Evolutionary conservation across 2,329 filamentous ascomycete genomes (phyloP).

Genomic region (Colletotrichum sp.): DNA sequence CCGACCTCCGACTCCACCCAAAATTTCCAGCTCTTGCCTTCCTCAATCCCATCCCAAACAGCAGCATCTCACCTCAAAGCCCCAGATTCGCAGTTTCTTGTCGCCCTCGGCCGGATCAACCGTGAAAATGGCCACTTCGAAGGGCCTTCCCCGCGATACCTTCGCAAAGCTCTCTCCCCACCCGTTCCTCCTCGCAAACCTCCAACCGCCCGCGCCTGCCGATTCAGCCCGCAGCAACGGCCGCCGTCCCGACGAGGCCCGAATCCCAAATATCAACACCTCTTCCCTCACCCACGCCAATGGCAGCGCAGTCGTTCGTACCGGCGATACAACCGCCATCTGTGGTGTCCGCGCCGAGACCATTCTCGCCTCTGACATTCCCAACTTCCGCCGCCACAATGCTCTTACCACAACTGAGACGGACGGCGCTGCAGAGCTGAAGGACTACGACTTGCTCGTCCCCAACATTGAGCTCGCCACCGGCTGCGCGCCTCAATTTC

Average conservation of each 20-base stretch:
- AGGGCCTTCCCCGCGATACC: conserved; percentile 63
- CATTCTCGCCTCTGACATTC: conserved; percentile 75
- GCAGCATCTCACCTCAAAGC: background rate
- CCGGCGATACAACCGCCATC: conserved; percentile 92
- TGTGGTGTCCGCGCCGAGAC: conserved; percentile 91
- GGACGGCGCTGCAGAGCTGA: conserved; percentile 48
- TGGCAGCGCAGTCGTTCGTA: conserved; percentile 85
- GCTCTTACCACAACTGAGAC: conserved; percentile 22
- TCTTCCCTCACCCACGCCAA: conserved; percentile 88
- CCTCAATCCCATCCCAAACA: background rate
- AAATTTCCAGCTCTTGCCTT: conserved; percentile 13
- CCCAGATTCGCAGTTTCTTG: background rate
- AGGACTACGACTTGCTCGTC: conserved; percentile 76
- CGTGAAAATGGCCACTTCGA: conserved; percentile 34
- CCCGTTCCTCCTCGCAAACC: conserved; percentile 87
- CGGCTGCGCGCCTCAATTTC: conserved; percentile 83
- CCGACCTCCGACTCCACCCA: conserved; percentile 15
- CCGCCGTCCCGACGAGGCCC: conserved; percentile 71
- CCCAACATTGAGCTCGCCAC: conserved; percentile 94
- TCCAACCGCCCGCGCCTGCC: conserved; percentile 59
- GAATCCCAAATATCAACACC: conserved; percentile 77
- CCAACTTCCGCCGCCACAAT: conserved; percentile 59
- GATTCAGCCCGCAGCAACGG: conserved; percentile 78
- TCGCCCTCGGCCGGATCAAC: background rate
- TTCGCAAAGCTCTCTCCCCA: conserved; percentile 91